A percentile compares a stretch with the other conserved stretches of the same genome.
phyloP scores from a whole-genome alignment of 495 filamentous ascomycete genomes.

The Rhizodiscina lignyota region DNA sequence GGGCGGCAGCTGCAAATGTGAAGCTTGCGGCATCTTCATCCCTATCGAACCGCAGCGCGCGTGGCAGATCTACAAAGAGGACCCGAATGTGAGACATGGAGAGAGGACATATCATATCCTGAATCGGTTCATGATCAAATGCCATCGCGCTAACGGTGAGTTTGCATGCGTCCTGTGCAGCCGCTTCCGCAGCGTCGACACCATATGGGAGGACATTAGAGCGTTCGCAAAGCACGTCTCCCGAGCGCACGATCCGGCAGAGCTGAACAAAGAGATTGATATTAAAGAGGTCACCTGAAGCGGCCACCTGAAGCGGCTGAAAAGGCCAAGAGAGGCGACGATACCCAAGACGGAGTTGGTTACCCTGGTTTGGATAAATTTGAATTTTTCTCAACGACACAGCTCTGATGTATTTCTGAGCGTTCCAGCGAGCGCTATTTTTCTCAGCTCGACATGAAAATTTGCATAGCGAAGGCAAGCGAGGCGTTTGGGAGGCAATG shows the following conservation, averaged over 20 bases:
- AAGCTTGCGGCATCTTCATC: constrained; percentile 8
- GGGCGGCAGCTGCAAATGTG: constrained; percentile 12
- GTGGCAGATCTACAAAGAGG: constrained; percentile 15
- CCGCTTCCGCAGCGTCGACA: constrained; percentile 10
- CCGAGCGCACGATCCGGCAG: background rate
- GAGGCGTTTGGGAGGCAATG: too few relatives aligned
- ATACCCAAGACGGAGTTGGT: too few relatives aligned
- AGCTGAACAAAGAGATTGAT: background rate
- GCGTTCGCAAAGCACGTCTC: background rate
- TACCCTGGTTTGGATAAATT: too few relatives aligned
- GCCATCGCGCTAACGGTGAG: constrained; percentile 14
- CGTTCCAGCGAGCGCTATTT: too few relatives aligned
- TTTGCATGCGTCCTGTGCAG: constrained; percentile 19
- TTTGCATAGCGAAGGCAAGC: too few relatives aligned
- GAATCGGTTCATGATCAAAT: constrained; percentile 17
- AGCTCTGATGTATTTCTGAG: too few relatives aligned
- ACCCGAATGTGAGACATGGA: constrained; percentile 8
- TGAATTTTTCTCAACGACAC: too few relatives aligned
- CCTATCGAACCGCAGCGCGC: constrained; percentile 7
- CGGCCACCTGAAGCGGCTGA: too few relatives aligned
- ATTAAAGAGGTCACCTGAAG: background rate
- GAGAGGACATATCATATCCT: constrained; percentile 11
- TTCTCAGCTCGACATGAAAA: too few relatives aligned
- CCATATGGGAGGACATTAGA: background rate
- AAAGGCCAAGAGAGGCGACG: too few relatives aligned